These are phyloP conservation scores for Hippophae rhamnoides DNA, from an alignment of 306 rosid genomes.

Conservation along the genomic window DNA sequence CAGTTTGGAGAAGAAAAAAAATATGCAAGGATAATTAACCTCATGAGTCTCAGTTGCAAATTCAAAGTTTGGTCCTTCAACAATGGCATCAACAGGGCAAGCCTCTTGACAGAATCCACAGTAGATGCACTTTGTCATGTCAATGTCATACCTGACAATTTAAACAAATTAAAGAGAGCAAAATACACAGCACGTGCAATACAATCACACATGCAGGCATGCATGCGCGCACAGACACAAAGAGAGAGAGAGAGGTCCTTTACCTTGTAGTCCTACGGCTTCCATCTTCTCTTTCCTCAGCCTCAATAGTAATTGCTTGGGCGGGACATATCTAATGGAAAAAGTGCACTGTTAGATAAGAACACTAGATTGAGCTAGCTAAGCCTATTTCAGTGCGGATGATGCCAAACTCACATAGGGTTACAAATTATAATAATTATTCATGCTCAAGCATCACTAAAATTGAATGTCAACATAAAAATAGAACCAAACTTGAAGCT, in stretches of 20 bases:
- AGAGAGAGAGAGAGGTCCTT: constrained; percentile 11
- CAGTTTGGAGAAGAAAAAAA: not conserved
- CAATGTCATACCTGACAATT: constrained; percentile 86
- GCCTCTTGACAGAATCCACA: constrained; percentile 99
- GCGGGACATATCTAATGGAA: constrained; percentile 80
- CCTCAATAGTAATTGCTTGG: constrained; percentile 98
- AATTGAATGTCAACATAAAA: no score
- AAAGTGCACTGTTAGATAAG: constrained; percentile 6
- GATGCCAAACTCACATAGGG: not conserved
- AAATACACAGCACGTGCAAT: not conserved
- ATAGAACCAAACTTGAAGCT: no score
- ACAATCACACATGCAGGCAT: not conserved
- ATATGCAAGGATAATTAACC: constrained; percentile 33
- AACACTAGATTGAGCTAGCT: not conserved
- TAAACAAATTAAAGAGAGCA: constrained; percentile 12
- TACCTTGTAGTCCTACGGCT: constrained; percentile 99
- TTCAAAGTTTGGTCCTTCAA: constrained; percentile 97
- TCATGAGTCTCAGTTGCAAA: constrained; percentile 94
- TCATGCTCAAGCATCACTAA: not conserved
- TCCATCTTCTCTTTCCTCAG: constrained; percentile 98
- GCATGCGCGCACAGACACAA: not conserved
- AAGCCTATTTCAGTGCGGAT: not conserved
- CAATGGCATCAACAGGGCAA: constrained; percentile 99
- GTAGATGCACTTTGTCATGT: constrained; percentile 99
- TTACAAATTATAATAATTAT: not conserved